phyloP scores from a whole-genome alignment of 371 early-diverging fungal species.

The Mortierella sp. region DNA sequence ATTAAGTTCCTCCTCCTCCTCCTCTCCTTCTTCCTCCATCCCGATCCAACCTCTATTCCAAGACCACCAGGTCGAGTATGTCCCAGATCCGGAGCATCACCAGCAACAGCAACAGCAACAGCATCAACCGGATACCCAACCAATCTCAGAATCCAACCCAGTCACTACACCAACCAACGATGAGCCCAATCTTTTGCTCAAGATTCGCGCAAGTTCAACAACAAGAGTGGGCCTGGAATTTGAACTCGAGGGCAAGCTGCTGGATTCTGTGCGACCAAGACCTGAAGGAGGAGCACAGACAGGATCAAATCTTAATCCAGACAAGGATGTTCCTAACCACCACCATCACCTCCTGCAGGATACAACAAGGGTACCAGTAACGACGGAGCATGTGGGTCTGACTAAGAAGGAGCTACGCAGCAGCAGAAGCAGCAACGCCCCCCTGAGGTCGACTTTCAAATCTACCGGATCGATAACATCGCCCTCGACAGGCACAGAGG shows the following conservation, averaged over 20 bases:
- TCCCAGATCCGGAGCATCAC: not conserved
- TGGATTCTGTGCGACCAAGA: slow-evolving; percentile 27
- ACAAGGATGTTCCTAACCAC: not conserved
- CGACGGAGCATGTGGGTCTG: not conserved
- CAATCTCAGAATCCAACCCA: not conserved
- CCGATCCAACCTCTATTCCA: slow-evolving; percentile 8
- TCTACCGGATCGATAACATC: not conserved
- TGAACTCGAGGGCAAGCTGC: slow-evolving; percentile 30
- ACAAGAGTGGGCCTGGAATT: slow-evolving; percentile 28
- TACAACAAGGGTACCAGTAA: not conserved
- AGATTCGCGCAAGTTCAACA: slow-evolving; percentile 13
- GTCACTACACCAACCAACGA: slow-evolving; percentile 1
- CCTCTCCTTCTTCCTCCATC: not conserved
- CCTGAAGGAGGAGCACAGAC: slow-evolving; percentile 17
- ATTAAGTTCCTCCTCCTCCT: not conserved
- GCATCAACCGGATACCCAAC: not conserved
- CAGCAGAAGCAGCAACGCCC: not conserved
- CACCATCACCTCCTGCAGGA: not conserved
- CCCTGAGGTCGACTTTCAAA: not conserved
- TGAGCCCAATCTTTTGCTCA: slow-evolving; percentile 22
- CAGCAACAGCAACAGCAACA: slow-evolving; percentile 5
- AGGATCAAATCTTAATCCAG: slow-evolving; percentile 16
- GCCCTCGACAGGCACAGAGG: not conserved
- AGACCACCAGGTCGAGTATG: not conserved
- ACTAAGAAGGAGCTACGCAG: not conserved